A percentile compares a stretch with the other conserved stretches of the same genome.
These are phyloP conservation scores for Phialemonium atrogriseum DNA, from an alignment of 2,329 filamentous ascomycete genomes.

Conservation along the genomic window DNA sequence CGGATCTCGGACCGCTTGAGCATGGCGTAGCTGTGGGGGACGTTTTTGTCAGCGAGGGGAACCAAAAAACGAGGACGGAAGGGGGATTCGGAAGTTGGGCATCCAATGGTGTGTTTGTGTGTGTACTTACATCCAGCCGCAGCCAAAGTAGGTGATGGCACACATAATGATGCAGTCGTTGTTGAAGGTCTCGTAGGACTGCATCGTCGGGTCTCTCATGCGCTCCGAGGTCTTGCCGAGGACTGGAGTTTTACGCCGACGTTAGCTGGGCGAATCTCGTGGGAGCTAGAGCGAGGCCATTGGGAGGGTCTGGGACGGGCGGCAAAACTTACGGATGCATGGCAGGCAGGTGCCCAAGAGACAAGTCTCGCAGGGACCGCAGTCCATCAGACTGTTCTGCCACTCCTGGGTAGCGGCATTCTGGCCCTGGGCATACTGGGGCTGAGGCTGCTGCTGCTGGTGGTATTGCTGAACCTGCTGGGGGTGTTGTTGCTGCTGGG, in stretches of 20 bases:
- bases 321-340: conserved; percentile 31
- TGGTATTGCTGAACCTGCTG: conserved; percentile 4
- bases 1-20: conserved; percentile 47
- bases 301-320: too few relatives aligned
- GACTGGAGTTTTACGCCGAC: conserved; percentile 19
- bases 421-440: conserved; percentile 7
- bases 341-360: conserved; percentile 30
- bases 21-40: conserved; percentile 31
- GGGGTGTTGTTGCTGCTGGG: conserved; percentile 23
- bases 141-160: conserved; percentile 28
- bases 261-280: not conserved
- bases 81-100: not conserved
- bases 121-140: conserved; percentile 33
- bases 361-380: conserved; percentile 30
- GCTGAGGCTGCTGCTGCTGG: conserved; percentile 3
- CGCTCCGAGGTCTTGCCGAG: conserved; percentile 35
- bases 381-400: conserved; percentile 29
- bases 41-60: not conserved
- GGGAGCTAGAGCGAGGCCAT: too few relatives aligned
- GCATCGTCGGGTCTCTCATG: conserved; percentile 33
- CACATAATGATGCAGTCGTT: conserved; percentile 32
- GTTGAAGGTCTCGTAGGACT: conserved; percentile 29
- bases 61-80: not conserved
- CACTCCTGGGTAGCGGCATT: conserved; percentile 22
- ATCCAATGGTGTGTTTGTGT: not conserved